phyloP scores from a whole-genome alignment of 108 stramenopile genomes.

The Skeletonema marinoi region DNA sequence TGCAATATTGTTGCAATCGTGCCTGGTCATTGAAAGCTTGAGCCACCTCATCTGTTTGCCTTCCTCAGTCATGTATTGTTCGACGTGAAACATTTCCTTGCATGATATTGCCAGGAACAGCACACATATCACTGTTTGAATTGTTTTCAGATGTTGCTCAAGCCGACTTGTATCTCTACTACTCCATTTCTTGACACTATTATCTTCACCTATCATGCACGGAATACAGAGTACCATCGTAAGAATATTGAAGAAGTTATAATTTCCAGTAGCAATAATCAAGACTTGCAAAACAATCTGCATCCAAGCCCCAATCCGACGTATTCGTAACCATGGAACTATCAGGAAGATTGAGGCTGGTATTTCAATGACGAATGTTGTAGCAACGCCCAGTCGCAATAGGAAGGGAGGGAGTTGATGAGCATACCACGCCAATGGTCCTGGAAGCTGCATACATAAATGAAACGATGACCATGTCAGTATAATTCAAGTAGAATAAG shows the following conservation, averaged over 20 bases:
- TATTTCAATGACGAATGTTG: constrained; percentile 70
- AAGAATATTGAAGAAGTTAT: constrained; percentile 82
- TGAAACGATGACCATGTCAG: background rate
- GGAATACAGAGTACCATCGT: constrained; percentile 64
- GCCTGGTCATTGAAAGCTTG: constrained; percentile 38
- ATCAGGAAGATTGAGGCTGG: constrained; percentile 60
- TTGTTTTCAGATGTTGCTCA: background rate
- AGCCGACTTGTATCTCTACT: background rate
- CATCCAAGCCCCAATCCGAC: constrained; percentile 51
- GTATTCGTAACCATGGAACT: constrained; percentile 34
- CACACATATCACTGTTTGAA: constrained; percentile 2
- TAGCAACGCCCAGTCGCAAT: constrained; percentile 56
- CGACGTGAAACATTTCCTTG: constrained; percentile 38
- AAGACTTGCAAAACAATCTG: constrained; percentile 67
- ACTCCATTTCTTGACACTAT: background rate
- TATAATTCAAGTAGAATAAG: background rate
- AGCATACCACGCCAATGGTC: constrained; percentile 61
- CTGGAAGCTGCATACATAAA: constrained; percentile 38
- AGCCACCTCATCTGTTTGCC: constrained; percentile 13
- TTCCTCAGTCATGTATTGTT: constrained; percentile 4
- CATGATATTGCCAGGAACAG: constrained; percentile 20
- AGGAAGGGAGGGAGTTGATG: constrained; percentile 63
- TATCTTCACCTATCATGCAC: constrained; percentile 33
- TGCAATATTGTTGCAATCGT: constrained; percentile 23
- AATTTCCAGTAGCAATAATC: constrained; percentile 74